Conservation (phyloP, 2,329 filamentous ascomycete genomes). For the Paecilomyces niveus region DNA sequence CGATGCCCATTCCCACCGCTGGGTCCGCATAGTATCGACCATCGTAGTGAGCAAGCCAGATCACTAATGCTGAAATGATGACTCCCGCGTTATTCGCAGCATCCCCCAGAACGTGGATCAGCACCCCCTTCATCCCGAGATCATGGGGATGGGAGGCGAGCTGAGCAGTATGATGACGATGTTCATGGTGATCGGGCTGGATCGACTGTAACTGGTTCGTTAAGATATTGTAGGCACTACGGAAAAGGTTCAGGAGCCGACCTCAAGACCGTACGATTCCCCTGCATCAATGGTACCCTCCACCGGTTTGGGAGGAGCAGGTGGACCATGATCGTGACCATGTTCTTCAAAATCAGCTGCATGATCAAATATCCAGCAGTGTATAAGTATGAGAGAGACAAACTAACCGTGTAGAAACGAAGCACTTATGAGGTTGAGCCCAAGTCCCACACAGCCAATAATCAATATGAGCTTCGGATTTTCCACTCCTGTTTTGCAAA, state of each 20-base stretch:
- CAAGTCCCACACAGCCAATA: constrained; percentile 60
- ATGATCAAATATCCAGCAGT: not conserved
- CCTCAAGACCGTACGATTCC: not conserved
- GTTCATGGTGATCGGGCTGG: constrained; percentile 14
- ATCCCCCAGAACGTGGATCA: constrained; percentile 66
- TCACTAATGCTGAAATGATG: constrained; percentile 60
- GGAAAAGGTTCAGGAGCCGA: not conserved
- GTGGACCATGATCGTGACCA: constrained; percentile 8
- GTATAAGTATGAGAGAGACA: not conserved
- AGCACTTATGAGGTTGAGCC: constrained; percentile 60
- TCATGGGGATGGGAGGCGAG: constrained; percentile 45
- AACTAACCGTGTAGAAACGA: constrained; percentile 56
- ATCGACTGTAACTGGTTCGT: not conserved
- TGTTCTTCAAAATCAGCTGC: constrained; percentile 1
- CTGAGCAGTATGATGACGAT: constrained; percentile 20
- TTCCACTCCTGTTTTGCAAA: constrained; percentile 49
- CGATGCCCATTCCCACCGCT: constrained; percentile 60
- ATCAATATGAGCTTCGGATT: constrained; percentile 61
- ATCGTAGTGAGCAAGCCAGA: constrained; percentile 57
- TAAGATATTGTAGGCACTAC: not conserved
- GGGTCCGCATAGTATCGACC: constrained; percentile 66
- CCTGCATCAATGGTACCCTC: not conserved
- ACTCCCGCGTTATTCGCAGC: constrained; percentile 71
- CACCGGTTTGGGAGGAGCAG: not conserved
- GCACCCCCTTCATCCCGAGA: constrained; percentile 63